A percentile compares a stretch with the other conserved stretches of the same genome.
Conservation (phyloP, 2,329 filamentous ascomycete species). For the Malbranchea zuffiana region DNA sequence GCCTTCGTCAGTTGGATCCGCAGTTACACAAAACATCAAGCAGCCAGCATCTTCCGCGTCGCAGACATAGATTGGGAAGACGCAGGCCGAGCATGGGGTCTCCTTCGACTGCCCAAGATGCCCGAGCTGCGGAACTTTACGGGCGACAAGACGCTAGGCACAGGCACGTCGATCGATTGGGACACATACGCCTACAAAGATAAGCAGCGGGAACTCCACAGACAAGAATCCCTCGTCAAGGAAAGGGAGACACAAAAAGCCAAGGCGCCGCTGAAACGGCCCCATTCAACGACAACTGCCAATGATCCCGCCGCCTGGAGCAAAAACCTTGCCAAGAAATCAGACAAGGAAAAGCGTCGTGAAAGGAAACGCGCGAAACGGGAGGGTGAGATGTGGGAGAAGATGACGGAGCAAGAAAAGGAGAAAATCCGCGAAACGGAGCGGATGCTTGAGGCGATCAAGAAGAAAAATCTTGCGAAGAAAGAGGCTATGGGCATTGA, state of each 20-base stretch:
- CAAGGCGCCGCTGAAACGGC: slow-evolving; percentile 41
- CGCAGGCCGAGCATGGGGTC: slow-evolving; percentile 70
- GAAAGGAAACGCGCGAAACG: slow-evolving; percentile 55
- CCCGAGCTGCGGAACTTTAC: slow-evolving; percentile 70
- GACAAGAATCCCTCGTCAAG: slow-evolving; percentile 46
- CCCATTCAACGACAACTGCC: slow-evolving; percentile 35
- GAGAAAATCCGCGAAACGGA: slow-evolving; percentile 52
- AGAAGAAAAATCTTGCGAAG: slow-evolving; percentile 40
- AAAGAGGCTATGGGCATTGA: slow-evolving; percentile 14
- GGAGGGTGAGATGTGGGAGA: slow-evolving; percentile 51
- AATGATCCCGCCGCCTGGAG: slow-evolving; percentile 56
- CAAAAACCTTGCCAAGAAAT: slow-evolving; percentile 55
- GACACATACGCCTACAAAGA: slow-evolving; percentile 60
- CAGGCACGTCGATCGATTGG: slow-evolving; percentile 51
- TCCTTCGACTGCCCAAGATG: slow-evolving; percentile 84
- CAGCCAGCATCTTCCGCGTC: slow-evolving; percentile 79
- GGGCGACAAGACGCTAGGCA: slow-evolving; percentile 52
- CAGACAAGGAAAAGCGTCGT: slow-evolving; percentile 48
- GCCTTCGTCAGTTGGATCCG: slow-evolving; percentile 91
- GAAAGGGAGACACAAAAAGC: slow-evolving; percentile 27
- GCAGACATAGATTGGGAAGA: slow-evolving; percentile 75
- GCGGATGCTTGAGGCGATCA: slow-evolving; percentile 53
- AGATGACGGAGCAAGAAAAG: slow-evolving; percentile 62
- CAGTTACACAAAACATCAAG: slow-evolving; percentile 82
- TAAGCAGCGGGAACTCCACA: slow-evolving; percentile 55